phyloP scores from a whole-genome alignment of 495 filamentous ascomycete species.

The Trichodelitschia bisporula region DNA sequence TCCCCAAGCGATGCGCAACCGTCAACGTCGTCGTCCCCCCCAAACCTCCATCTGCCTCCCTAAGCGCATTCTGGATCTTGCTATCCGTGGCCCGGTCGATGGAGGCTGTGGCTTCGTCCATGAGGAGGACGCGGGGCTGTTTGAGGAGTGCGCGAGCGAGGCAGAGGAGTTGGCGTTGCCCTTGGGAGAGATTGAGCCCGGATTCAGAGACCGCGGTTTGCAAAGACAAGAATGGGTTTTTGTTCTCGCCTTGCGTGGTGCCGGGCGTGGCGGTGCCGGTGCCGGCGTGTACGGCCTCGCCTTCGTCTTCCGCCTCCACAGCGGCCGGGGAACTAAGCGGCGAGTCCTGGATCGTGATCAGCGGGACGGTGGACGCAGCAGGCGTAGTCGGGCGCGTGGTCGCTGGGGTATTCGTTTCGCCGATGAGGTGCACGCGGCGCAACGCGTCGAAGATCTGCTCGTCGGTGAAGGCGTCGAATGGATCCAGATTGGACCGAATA shows the following conservation, averaged over 20 bases:
- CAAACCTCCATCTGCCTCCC: conserved; percentile 53
- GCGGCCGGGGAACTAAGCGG: neutral
- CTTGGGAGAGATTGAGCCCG: conserved; percentile 88
- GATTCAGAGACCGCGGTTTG: conserved; percentile 71
- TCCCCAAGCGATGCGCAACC: conserved; percentile 92
- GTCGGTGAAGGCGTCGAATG: conserved; percentile 76
- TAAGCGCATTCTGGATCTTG: conserved; percentile 90
- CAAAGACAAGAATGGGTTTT: conserved; percentile 83
- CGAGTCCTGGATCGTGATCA: too few species aligned
- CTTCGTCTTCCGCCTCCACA: conserved; percentile 9
- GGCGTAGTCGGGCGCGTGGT: conserved; percentile 14
- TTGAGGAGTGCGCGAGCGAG: conserved; percentile 87
- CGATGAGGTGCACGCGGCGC: conserved; percentile 76
- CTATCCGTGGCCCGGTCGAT: conserved; percentile 92
- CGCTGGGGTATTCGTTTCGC: conserved; percentile 12
- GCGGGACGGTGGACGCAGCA: conserved; percentile 2
- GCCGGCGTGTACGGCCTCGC: conserved; percentile 17
- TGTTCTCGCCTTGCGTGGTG: conserved; percentile 30
- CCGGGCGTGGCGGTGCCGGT: conserved; percentile 16
- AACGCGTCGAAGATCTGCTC: conserved; percentile 76
- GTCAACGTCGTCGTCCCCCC: conserved; percentile 89
- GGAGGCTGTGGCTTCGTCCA: conserved; percentile 97
- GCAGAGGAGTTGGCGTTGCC: conserved; percentile 85
- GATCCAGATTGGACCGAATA: conserved; percentile 84
- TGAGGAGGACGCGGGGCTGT: conserved; percentile 73